Evolutionary conservation across 139 green algal genomes (phyloP), one percentile per base, ranked within the genome.

Genomic region (Trebouxia sp.): DNA sequence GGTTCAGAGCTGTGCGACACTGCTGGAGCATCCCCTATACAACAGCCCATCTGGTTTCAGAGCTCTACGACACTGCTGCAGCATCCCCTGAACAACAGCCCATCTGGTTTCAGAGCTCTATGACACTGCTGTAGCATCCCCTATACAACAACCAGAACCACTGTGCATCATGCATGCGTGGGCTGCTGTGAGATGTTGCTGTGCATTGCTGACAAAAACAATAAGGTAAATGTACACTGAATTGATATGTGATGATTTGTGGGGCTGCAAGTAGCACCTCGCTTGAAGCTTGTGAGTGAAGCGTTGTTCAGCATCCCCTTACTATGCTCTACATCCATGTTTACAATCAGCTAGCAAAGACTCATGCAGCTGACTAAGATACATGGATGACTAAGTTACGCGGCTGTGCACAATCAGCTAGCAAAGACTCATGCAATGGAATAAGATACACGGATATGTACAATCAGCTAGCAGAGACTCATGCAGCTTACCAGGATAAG

Each of bases 261-360:
- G 35, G 62, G 62, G 62, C 28, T 43, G 35, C 62, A 45, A 72
- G 62, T 72, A 72, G 62, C 62, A 72, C 62, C 62, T 72, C 62
- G 28, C 62, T 43, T 72, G 35, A 45, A 24, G 11, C 32, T 72
- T 26, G 6, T 43, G 62, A 72, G 62, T 72, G 62, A 72, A 72
- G 53, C 39, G 83, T 79, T 87, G 83, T 85, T 89, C 80, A 45
- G 82, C 78, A 56, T 67, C 55, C 51, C 65, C 35, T n/a, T 30
- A 39, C 17, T 15, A 28, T 41, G 51, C 65, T 90, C 32, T 90
- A 30, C 86, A 69, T 88, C 86, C 75, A 51, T 10, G 12, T 78
- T 89, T 84, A 84, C 78, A 70, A 56, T 56, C 69, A 77, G 42
- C 41, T 53, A 53, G 69, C 69, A 55, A 55, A 56, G 42, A 53